These are phyloP conservation scores for Dactylellina sp. DNA, from an alignment of 2,329 filamentous ascomycete genomes.

Conservation along the genomic window DNA sequence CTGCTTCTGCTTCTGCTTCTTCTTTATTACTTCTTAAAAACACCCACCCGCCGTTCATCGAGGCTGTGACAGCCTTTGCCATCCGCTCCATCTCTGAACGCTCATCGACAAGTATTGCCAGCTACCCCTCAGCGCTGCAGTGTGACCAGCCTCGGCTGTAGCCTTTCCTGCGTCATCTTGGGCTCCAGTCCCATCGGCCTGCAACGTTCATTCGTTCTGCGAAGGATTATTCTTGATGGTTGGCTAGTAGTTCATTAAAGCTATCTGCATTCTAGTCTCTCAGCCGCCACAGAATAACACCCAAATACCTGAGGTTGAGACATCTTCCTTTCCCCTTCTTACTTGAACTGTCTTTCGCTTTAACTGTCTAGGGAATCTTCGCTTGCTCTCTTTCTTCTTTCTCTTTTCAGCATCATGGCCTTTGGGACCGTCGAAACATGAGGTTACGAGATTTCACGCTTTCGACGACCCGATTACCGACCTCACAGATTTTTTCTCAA, in stretches of 20 bases:
- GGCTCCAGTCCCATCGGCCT: neutral
- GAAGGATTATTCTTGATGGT: too few species aligned
- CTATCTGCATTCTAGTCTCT: slow-evolving; percentile 3
- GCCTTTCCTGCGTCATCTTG: slow-evolving; percentile 36
- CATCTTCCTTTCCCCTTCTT: neutral
- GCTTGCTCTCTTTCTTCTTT: slow-evolving; percentile 19
- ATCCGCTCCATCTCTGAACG: slow-evolving; percentile 1
- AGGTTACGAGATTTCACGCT: slow-evolving; percentile 47
- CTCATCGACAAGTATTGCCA: slow-evolving; percentile 20
- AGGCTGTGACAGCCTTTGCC: slow-evolving; percentile 6
- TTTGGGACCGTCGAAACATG: slow-evolving; percentile 42
- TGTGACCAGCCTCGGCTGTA: slow-evolving; percentile 33
- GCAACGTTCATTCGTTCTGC: neutral
- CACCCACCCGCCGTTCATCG: neutral
- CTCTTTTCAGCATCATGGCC: slow-evolving; percentile 25
- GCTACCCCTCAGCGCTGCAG: slow-evolving; percentile 23
- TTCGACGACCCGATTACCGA: slow-evolving; percentile 26
- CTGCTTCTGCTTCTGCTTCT: too few species aligned
- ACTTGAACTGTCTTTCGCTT: slow-evolving; percentile 9
- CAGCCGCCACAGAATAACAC: slow-evolving; percentile 29
- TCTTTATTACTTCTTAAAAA: too few species aligned
- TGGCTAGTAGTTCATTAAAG: slow-evolving; percentile 5
- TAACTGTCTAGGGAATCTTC: slow-evolving; percentile 11
- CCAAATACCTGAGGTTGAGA: slow-evolving; percentile 9
- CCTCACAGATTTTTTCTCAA: slow-evolving; percentile 26